Evolutionary conservation across 2,329 filamentous ascomycete genomes (phyloP).

Genomic region (Alternaria infectoria): DNA sequence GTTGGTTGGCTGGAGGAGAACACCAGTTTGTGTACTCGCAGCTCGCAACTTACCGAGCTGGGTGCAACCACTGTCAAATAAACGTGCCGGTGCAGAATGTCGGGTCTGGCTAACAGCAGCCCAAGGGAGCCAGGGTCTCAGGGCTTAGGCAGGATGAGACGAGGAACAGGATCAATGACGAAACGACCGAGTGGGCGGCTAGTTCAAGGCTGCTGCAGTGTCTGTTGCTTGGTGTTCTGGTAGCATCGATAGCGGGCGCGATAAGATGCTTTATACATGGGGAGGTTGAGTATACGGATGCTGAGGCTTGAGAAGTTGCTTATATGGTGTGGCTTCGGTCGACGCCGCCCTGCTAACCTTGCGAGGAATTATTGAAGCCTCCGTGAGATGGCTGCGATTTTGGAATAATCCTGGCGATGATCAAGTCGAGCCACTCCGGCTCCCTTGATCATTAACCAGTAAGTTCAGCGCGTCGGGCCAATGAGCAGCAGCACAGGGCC

Average conservation of each 20-base stretch:
- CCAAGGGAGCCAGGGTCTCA: constrained; percentile 14
- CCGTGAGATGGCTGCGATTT: constrained; percentile 11
- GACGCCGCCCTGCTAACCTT: constrained; percentile 34
- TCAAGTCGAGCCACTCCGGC: constrained; percentile 42
- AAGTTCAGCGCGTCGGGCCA: constrained; percentile 23
- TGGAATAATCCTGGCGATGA: constrained; percentile 41
- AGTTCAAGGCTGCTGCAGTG: constrained; percentile 21
- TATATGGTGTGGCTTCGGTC: constrained; percentile 37
- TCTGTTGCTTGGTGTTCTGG: constrained; percentile 21
- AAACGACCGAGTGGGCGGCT: constrained; percentile 11
- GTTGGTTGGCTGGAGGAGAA: constrained; percentile 25
- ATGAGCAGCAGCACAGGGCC: constrained; percentile 12
- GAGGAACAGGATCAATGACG: constrained; percentile 25
- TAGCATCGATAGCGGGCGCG: constrained; percentile 18
- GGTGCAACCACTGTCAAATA: constrained; percentile 14
- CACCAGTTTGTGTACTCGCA: constrained; percentile 19
- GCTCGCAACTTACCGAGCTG: constrained; percentile 29
- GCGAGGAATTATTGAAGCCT: constrained; percentile 39
- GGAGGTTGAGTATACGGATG: background rate
- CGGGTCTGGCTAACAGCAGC: constrained; percentile 1
- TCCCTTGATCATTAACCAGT: constrained; percentile 23
- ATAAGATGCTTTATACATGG: constrained; percentile 36
- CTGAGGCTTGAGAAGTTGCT: constrained; percentile 21
- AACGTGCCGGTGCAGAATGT: constrained; percentile 4
- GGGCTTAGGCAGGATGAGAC: constrained; percentile 19